Percentiles rank a stretch among this genome's conserved stretches.
Conservation (phyloP, 1,139 yeast species). For the Taiozyma sp. region DNA sequence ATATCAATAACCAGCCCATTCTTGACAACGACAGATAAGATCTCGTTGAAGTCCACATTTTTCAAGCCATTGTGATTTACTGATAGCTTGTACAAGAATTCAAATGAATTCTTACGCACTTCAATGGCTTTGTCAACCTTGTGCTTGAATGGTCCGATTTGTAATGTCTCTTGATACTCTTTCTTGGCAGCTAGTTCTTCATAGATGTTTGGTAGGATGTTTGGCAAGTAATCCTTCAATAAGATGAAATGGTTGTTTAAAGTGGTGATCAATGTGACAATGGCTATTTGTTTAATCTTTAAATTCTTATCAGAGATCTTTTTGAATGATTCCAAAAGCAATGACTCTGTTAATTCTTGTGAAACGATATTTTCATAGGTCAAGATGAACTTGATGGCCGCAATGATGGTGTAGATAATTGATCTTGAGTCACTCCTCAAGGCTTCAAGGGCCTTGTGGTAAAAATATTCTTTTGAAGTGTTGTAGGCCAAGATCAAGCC, state of each 20-base stretch:
- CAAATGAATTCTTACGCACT: conserved; percentile 70
- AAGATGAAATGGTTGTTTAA: conserved; percentile 53
- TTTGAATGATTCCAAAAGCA: conserved; percentile 24
- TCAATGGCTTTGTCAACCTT: conserved; percentile 77
- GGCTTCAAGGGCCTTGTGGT: conserved; percentile 16
- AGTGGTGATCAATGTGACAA: conserved; percentile 57
- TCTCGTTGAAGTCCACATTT: conserved; percentile 21
- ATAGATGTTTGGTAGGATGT: conserved; percentile 49
- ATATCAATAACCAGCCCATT: conserved; percentile 22
- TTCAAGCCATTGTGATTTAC: conserved; percentile 18
- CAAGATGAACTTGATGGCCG: conserved; percentile 31
- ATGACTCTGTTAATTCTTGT: conserved; percentile 19
- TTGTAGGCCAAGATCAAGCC: conserved; percentile 29
- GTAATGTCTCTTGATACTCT: conserved; percentile 59
- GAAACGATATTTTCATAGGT: conserved; percentile 23
- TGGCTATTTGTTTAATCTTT: conserved; percentile 49
- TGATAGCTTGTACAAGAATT: conserved; percentile 55
- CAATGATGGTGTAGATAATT: conserved; percentile 26
- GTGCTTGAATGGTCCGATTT: conserved; percentile 87
- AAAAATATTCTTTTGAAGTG: conserved; percentile 19
- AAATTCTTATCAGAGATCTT: conserved; percentile 33
- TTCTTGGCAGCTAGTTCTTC: conserved; percentile 53
- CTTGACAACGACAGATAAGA: conserved; percentile 16
- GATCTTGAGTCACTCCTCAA: conserved; percentile 13
- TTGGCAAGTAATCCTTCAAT: conserved; percentile 43